Percentiles rank a stretch among this genome's conserved stretches.
Conservation (phyloP, 768 basidiomycete species). For the Suillus fuscotomentosus region DNA sequence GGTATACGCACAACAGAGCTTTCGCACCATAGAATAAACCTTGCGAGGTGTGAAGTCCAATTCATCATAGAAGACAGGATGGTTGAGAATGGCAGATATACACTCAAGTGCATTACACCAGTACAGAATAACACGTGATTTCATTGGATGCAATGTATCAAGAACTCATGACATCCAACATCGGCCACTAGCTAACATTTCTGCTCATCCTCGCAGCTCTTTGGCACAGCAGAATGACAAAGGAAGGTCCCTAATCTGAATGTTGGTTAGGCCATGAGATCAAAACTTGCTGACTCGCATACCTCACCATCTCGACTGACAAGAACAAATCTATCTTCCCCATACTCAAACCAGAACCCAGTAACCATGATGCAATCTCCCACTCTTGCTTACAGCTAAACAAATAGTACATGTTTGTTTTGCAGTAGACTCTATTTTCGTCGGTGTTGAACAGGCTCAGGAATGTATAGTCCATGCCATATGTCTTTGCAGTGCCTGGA, state of each 20-base stretch:
- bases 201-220: too few relatives aligned
- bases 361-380: neutral
- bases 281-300: neutral
- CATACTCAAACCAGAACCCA: neutral
- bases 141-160: slow-evolving; percentile 14
- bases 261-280: neutral
- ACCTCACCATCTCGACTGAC: neutral
- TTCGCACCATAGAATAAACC: too few relatives aligned
- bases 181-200: too few relatives aligned
- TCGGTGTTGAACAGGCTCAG: neutral
- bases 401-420: neutral
- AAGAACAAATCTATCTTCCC: neutral
- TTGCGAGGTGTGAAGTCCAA: too few relatives aligned
- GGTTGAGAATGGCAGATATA: slow-evolving; percentile 16
- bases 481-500: neutral
- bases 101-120: slow-evolving; percentile 26
- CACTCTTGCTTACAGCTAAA: too few relatives aligned
- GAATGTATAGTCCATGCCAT: neutral
- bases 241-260: too few relatives aligned
- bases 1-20: too few relatives aligned
- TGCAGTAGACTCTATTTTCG: neutral
- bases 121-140: slow-evolving; percentile 19
- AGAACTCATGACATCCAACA: neutral
- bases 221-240: too few relatives aligned
- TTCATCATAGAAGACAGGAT: too few relatives aligned